phyloP scores from a whole-genome alignment of 169 alveolate species.

The Cyclospora cayetanensis region DNA sequence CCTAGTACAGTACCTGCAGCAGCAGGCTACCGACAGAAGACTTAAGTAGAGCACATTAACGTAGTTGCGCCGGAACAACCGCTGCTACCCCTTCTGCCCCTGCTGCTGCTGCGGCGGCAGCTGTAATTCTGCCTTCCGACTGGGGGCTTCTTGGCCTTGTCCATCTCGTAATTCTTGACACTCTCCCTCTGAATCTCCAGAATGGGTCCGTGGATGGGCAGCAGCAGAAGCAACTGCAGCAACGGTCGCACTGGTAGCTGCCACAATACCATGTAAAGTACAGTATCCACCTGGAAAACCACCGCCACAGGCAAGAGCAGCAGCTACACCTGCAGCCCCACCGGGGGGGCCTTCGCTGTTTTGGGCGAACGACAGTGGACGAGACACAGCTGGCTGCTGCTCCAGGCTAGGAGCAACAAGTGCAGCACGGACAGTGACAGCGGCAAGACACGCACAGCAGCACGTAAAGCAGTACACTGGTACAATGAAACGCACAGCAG shows the following conservation, averaged over 20 bases:
- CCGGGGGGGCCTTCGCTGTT: background rate
- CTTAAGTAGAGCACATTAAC: background rate
- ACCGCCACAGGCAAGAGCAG: background rate
- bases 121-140: no score
- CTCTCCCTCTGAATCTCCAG: no score
- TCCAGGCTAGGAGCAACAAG: background rate
- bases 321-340: conserved; percentile 40
- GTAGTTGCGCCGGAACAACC: background rate
- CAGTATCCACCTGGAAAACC: background rate
- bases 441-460: background rate
- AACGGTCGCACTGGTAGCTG: background rate
- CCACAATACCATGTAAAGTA: background rate
- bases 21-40: background rate
- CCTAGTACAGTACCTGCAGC: background rate
- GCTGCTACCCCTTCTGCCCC: conserved; percentile 11
- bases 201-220: no score
- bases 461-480: no score
- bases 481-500: conserved; percentile 47
- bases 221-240: background rate
- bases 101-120: conserved; percentile 44
- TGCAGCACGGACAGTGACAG: background rate
- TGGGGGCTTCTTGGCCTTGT: no score
- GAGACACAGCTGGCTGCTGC: background rate
- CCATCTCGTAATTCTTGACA: no score
- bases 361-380: background rate